Percentiles rank a stretch among this genome's conserved stretches.
phyloP scores from a whole-genome alignment of 2,329 filamentous ascomycete species.

The Nannizziopsis arthrosporioides region DNA sequence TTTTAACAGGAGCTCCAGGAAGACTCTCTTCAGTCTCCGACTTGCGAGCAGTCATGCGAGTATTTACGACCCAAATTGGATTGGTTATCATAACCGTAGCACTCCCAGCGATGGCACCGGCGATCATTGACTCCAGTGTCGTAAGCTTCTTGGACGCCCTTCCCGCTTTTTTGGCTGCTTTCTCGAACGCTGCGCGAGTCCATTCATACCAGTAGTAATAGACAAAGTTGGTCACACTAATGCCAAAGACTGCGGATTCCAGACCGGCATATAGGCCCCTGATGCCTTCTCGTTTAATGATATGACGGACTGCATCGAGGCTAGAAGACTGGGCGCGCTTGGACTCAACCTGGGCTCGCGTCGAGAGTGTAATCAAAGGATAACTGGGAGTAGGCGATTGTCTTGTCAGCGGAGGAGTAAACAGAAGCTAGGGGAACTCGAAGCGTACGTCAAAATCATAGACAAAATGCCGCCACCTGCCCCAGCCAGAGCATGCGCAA shows the following conservation, averaged over 20 bases:
- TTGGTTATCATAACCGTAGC: conserved; percentile 94
- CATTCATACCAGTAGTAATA: conserved; percentile 99
- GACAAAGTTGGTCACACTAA: conserved; percentile 97
- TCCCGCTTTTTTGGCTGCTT: conserved; percentile 59
- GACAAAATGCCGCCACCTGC: conserved; percentile 88
- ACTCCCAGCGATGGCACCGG: conserved; percentile 82
- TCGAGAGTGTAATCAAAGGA: conserved; percentile 93
- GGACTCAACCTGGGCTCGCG: conserved; percentile 93
- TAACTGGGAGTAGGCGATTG: conserved; percentile 46
- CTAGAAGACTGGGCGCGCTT: conserved; percentile 80
- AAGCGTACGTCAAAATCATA: conserved; percentile 74
- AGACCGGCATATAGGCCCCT: conserved; percentile 83
- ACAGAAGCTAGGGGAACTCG: not conserved
- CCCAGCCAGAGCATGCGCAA: conserved; percentile 85
- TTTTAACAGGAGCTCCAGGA: conserved; percentile 30
- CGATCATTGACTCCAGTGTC: conserved; percentile 86
- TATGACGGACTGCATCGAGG: conserved; percentile 67
- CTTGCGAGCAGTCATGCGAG: conserved; percentile 86
- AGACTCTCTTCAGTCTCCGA: conserved; percentile 40
- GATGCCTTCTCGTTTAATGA: conserved; percentile 83
- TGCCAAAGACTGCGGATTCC: conserved; percentile 89
- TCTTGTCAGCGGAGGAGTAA: conserved; percentile 2
- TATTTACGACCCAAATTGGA: conserved; percentile 99
- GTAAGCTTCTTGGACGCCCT: conserved; percentile 71
- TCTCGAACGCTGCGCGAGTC: conserved; percentile 73